A percentile compares a stretch with the other conserved stretches of the same genome.
Conservation (phyloP, 2,329 filamentous ascomycete genomes). For the Colletotrichum tropicale region DNA sequence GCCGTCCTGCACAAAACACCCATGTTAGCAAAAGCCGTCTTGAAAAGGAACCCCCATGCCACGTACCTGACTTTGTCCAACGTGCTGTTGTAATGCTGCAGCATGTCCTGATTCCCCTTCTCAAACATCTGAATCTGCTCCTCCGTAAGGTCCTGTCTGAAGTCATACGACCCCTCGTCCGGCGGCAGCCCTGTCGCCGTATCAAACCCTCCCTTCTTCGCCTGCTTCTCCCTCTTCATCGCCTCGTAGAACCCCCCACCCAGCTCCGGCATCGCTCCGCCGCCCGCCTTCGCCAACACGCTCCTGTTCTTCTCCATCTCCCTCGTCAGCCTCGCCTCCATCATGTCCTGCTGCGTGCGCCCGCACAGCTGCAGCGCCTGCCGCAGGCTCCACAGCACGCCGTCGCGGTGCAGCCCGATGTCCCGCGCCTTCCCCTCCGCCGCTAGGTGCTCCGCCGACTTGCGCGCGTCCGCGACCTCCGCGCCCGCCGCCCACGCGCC, state of each 20-base stretch:
- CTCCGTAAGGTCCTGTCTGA: slow-evolving; percentile 65
- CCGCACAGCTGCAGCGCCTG: slow-evolving; percentile 78
- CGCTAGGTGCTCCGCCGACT: slow-evolving; percentile 67
- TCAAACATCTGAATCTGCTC: slow-evolving; percentile 95
- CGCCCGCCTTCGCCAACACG: slow-evolving; percentile 73
- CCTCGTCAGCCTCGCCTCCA: slow-evolving; percentile 83
- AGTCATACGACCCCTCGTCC: slow-evolving; percentile 26
- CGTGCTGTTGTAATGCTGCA: slow-evolving; percentile 93
- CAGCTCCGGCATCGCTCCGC: slow-evolving; percentile 27
- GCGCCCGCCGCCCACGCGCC: slow-evolving; percentile 71
- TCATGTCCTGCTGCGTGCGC: slow-evolving; percentile 85
- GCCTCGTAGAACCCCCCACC: slow-evolving; percentile 24
- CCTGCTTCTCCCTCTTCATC: slow-evolving; percentile 22
- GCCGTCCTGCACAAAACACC: slow-evolving; percentile 64
- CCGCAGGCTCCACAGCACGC: slow-evolving; percentile 82
- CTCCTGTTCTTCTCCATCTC: slow-evolving; percentile 91
- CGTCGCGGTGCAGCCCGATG: slow-evolving; percentile 75
- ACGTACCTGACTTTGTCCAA: slow-evolving; percentile 90
- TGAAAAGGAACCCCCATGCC: no score
- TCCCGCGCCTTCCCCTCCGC: slow-evolving; percentile 75
- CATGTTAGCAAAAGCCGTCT: neutral
- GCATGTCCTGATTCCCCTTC: slow-evolving; percentile 88
- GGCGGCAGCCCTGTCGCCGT: slow-evolving; percentile 23
- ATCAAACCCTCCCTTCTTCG: slow-evolving; percentile 1
- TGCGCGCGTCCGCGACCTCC: slow-evolving; percentile 51